Evolutionary conservation across 1,139 yeast species (phyloP), one percentile per base, ranked within the genome.

Genomic region (Lodderomyces oxycetoniae): DNA sequence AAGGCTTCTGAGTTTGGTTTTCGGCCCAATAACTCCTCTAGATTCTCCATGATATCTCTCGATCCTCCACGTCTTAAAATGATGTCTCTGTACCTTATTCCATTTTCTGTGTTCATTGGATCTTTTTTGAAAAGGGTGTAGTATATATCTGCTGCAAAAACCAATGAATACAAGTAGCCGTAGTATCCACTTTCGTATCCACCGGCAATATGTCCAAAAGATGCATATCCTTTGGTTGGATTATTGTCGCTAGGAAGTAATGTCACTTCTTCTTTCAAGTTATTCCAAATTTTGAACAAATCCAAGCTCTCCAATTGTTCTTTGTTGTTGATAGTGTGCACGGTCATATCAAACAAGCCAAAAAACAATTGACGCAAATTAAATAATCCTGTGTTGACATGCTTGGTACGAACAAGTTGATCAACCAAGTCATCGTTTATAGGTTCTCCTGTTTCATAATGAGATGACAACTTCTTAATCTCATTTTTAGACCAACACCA

Each of bases 101-200:
- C 95, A 38, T 61, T 69, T 13, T 57, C 55, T 9, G 74, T 65
- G 50, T 79, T 74, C 71, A 83, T 67, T 19, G 94, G 94, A 51
- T 80, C 75, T 1, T 63, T 48, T 42, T 74, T 73, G 64, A 86
- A 86, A 49, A 74, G 72, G n/a, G 84, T 61, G 55, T 82, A 77
- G 61, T 74, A 86, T 56, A 86, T 83, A 56, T 86, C 95, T 5
- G 85, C 75, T 2, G 95, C 93, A 63, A 79, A 86, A 16, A 84
- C 95, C 46, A 79, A 79, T 2, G 93, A 82, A 79, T 87, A 86
- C 60, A 85, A 61, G 56, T 86, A 86, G 3, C 95, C 94, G 50
- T 85, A 86, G 60, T 86, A 86, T 3, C 94, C 93, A 15, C 91
- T 77, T 43, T 82, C 88, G 52, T 86, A 86, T 5, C 94, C 93